Evolutionary conservation across 371 early-diverging fungal species (phyloP).

Genomic region (Gilbertella persicaria): DNA sequence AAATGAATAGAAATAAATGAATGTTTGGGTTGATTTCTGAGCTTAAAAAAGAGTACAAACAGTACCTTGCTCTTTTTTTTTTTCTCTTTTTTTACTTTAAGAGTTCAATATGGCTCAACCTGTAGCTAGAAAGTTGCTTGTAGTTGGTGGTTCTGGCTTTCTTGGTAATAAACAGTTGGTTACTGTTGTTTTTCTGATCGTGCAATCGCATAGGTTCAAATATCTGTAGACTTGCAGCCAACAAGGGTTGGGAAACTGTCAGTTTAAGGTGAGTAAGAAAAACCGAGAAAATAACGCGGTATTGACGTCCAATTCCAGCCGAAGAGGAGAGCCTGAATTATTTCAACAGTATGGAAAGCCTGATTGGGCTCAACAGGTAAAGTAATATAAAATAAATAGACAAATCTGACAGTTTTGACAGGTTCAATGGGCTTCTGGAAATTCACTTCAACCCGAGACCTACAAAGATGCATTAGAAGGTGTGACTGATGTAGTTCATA

Average conservation of each 20-base stretch:
- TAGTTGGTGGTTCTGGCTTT: conserved; percentile 76
- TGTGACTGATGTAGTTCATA: conserved; percentile 70
- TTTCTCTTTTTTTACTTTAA: neutral
- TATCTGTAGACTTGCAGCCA: conserved; percentile 65
- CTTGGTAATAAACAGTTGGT: conserved; percentile 48
- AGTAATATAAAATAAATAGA: neutral
- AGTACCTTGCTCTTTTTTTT: neutral
- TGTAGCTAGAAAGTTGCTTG: conserved; percentile 57
- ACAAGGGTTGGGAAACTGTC: conserved; percentile 74
- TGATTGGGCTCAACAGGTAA: conserved; percentile 49
- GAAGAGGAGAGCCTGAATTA: conserved; percentile 49
- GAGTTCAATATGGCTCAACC: conserved; percentile 33
- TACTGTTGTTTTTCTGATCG: neutral
- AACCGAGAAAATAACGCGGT: too few relatives aligned
- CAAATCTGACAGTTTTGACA: neutral
- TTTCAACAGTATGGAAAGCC: conserved; percentile 35
- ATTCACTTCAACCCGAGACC: conserved; percentile 63
- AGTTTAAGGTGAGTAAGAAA: conserved; percentile 81
- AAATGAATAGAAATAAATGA: neutral
- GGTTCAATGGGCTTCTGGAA: conserved; percentile 70
- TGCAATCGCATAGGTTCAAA: conserved; percentile 40
- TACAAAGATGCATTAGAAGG: conserved; percentile 57
- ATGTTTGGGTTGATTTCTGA: too few relatives aligned
- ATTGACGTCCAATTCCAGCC: conserved; percentile 29
- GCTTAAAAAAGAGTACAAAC: too few relatives aligned